Evolutionary conservation across 441 rosid genomes (phyloP).

Genomic region (Eruca vesicaria): DNA sequence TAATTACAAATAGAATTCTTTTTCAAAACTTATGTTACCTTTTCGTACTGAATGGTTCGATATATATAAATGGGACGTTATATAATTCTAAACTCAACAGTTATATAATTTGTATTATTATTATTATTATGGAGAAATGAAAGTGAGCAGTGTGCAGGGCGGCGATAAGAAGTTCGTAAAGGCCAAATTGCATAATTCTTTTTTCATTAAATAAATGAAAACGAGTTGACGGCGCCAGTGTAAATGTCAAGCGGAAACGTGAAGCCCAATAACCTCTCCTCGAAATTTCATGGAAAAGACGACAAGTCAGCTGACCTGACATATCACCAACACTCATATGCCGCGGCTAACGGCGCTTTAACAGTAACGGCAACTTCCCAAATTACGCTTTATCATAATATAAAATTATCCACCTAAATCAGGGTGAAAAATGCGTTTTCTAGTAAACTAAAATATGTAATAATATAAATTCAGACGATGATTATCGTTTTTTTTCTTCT

Average conservation of each 20-base stretch:
- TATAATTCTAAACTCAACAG: neutral
- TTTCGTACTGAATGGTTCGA: neutral
- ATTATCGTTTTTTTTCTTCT: too few relatives aligned
- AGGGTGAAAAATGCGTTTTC: too few relatives aligned
- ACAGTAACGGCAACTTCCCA: conserved; percentile 20
- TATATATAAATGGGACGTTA: neutral
- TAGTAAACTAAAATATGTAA: too few relatives aligned
- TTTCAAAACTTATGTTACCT: neutral
- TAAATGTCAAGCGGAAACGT: too few relatives aligned
- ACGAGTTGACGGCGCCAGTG: conserved; percentile 25
- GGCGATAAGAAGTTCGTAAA: neutral
- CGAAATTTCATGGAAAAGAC: conserved; percentile 19
- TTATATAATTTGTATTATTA: too few relatives aligned
- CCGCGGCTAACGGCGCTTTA: conserved; percentile 13
- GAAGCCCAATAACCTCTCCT: conserved; percentile 12
- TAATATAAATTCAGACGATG: too few relatives aligned
- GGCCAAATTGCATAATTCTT: neutral
- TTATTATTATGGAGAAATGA: neutral
- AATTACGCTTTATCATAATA: too few relatives aligned
- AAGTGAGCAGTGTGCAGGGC: neutral
- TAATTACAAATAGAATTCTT: neutral
- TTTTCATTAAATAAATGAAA: neutral
- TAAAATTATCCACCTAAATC: too few relatives aligned
- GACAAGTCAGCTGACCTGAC: conserved; percentile 22
- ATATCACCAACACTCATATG: conserved; percentile 19